phyloP scores from a whole-genome alignment of 768 basidiomycete species.

The Tremella mesenterica region DNA sequence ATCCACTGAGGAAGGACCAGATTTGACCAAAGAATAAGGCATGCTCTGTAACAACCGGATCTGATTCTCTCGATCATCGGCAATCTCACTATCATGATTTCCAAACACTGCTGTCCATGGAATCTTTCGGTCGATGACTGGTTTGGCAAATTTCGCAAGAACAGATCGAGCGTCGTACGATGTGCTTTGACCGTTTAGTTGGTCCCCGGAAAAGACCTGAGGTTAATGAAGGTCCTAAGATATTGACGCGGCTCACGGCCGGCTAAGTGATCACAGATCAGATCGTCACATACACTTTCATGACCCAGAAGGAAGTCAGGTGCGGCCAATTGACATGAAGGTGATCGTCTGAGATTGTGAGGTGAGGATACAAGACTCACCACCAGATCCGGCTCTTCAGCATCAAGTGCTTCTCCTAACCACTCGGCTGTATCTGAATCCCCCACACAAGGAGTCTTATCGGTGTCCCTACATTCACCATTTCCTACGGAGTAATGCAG shows the following conservation, averaged over 20 bases:
- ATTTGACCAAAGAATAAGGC: constrained; percentile 73
- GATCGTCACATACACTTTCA: too few species aligned
- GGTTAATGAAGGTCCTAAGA: background rate
- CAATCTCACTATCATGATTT: constrained; percentile 64
- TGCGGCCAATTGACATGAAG: too few species aligned
- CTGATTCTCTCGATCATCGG: constrained; percentile 54
- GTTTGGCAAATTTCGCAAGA: constrained; percentile 74
- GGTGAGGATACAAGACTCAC: constrained; percentile 30
- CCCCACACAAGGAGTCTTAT: constrained; percentile 52
- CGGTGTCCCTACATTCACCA: constrained; percentile 68
- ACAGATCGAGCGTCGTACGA: constrained; percentile 84
- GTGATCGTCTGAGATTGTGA: background rate
- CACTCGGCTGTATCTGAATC: constrained; percentile 74
- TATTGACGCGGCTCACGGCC: too few species aligned
- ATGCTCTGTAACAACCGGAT: constrained; percentile 59
- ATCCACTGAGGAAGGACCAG: constrained; percentile 73
- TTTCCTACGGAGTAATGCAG: constrained; percentile 79
- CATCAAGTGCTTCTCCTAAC: constrained; percentile 60
- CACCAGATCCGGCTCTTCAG: constrained; percentile 80
- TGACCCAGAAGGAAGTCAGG: too few species aligned
- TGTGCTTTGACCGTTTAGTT: constrained; percentile 77
- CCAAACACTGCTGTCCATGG: constrained; percentile 88
- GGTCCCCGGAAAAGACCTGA: constrained; percentile 71
- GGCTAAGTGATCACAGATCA: too few species aligned
- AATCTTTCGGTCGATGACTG: constrained; percentile 63